These are phyloP conservation scores for Sporothrix variecibatus DNA, from an alignment of 2,329 filamentous ascomycete species.

Conservation along the genomic window DNA sequence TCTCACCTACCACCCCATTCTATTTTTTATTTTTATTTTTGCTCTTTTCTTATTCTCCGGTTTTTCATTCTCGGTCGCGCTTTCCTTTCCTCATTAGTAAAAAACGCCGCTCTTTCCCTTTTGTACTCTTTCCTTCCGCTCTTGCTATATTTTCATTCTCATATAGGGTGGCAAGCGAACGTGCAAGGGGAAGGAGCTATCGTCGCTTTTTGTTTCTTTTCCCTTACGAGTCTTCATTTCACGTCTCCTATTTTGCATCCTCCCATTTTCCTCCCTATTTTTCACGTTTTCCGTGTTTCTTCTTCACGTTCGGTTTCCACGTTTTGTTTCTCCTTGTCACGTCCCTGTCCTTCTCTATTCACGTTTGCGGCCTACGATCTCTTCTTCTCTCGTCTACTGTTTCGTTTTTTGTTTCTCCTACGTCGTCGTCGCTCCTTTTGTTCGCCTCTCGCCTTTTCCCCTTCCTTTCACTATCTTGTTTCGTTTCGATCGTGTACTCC, in stretches of 20 bases:
- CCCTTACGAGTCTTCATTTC: conserved; percentile 13
- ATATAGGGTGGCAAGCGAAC: conserved; percentile 13
- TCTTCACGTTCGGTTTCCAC: background rate
- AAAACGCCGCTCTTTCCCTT: background rate
- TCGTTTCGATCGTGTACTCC: background rate
- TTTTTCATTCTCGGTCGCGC: background rate
- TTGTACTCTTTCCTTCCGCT: background rate
- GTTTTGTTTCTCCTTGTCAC: background rate
- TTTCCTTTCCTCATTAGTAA: background rate
- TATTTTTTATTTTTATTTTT: conserved; percentile 1
- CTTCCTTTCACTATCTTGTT: background rate
- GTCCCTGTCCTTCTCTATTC: background rate
- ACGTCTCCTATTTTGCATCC: background rate
- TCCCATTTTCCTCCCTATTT: background rate
- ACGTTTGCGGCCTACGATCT: background rate
- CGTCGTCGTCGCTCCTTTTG: background rate
- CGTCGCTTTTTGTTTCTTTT: conserved; percentile 5
- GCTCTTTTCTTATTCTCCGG: background rate
- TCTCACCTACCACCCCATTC: background rate
- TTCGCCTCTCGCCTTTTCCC: background rate
- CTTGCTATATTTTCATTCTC: background rate
- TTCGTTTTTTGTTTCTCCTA: background rate
- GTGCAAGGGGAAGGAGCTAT: conserved; percentile 17
- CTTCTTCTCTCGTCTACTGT: background rate
- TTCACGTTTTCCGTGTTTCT: background rate